Base-by-base conservation (phyloP, 495 filamentous ascomycete species). In the Hyaloscypha variabilis region DNA sequence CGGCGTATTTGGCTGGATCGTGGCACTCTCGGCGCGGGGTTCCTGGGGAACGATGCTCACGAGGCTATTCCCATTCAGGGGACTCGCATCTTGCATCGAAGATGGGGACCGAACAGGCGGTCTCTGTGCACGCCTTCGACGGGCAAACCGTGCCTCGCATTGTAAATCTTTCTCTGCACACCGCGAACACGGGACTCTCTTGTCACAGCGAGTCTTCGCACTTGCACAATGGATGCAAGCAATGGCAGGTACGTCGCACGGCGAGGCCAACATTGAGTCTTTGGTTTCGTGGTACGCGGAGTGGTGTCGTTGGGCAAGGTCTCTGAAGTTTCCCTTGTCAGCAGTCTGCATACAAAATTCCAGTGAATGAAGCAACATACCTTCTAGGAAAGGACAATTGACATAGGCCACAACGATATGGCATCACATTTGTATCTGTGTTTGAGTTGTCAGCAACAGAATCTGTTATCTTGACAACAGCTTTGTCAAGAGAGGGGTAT, bases 131-230 rank as follows among this genome's bases (percentile, higher is more conserved):
- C 39, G 39, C 19, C 39, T 3, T 46, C 66, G 25, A 30, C 86
- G 78, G 6, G 86, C 86, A 62, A 80, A 85, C 17, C 86, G 76
- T 24, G 83, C 72, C 46, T 78, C 79, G 67, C 86, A 90, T 17
- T 75, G 63, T 14, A 88, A 77, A 68, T 84, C 84, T 70, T 88
- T 83, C 28, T 82, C 81, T 2, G 79, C 71, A 69, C 86, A 88
- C 63, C 86, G 77, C 50, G 79, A 78, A 71, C 86, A 88, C 11
- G 87, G 87, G 13, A 86, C 80, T 72, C 79, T 79, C 73, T 89
- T 89, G 69, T 90, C 88, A 69, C 88, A 90, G n/a, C 82, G 85
- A 6, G 86, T 88, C 75, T 88, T 88, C 25, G 86, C 85, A 67
- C 77, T 85, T 21, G 85, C 82, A 69, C 86, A 88, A 69, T 82